Percentiles rank a stretch among this genome's conserved stretches.
phyloP scores from a whole-genome alignment of 192 early-diverging fungal species.

The Coemansia sp. region DNA sequence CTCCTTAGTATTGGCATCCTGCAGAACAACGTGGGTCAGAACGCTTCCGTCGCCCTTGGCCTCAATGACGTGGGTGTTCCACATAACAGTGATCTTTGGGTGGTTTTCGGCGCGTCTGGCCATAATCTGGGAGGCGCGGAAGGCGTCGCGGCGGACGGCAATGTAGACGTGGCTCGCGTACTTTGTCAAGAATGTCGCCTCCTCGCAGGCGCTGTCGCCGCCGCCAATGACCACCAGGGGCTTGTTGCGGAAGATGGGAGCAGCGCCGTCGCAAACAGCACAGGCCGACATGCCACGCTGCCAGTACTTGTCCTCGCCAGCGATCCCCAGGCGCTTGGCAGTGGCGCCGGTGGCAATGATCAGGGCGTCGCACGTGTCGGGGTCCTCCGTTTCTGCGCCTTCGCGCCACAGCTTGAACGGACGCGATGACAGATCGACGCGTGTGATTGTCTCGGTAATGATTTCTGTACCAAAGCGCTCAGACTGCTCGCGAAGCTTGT shows the following conservation, averaged over 20 bases:
- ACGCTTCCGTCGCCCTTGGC: conserved; percentile 86
- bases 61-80: conserved; percentile 85
- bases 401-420: conserved; percentile 92
- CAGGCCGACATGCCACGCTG: conserved; percentile 99
- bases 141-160: conserved; percentile 90
- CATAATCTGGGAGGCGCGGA: conserved; percentile 98
- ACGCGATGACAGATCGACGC: conserved; percentile 76
- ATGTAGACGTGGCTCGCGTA: conserved; percentile 96
- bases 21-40: conserved; percentile 70
- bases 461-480: conserved; percentile 85
- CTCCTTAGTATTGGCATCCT: conserved; percentile 79
- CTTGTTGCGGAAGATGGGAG: conserved; percentile 96
- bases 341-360: conserved; percentile 98
- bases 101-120: conserved; percentile 80
- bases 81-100: conserved; percentile 92
- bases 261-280: conserved; percentile 98
- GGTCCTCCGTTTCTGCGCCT: conserved; percentile 70
- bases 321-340: conserved; percentile 89
- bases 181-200: conserved; percentile 95
- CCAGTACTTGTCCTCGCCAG: conserved; percentile 94
- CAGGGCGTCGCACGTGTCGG: conserved; percentile 79
- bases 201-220: conserved; percentile 95
- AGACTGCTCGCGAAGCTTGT: conserved; percentile 86
- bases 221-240: conserved; percentile 95
- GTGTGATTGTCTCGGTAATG: conserved; percentile 86